phyloP scores from a whole-genome alignment of 305 asterid species.

The Plantago coronopus region DNA sequence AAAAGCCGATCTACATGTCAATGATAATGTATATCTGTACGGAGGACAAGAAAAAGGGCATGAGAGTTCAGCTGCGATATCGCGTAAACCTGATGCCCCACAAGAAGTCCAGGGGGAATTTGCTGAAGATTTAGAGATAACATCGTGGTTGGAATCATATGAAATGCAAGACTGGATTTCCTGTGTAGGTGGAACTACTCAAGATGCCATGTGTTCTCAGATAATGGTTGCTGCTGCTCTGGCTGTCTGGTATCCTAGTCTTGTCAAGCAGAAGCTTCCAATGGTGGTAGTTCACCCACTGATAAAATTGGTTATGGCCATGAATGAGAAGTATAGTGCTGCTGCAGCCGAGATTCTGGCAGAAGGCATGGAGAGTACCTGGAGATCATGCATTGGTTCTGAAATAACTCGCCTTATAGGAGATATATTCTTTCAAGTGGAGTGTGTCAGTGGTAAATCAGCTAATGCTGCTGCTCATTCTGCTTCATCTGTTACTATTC shows the following conservation, averaged over 20 bases:
- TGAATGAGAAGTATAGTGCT: slow-evolving; percentile 78
- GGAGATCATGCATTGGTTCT: slow-evolving; percentile 71
- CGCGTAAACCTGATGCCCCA: slow-evolving; percentile 30
- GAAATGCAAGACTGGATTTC: slow-evolving; percentile 91
- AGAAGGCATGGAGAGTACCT: slow-evolving; percentile 97
- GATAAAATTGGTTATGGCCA: slow-evolving; percentile 81
- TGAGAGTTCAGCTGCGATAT: slow-evolving; percentile 28
- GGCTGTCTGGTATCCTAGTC: slow-evolving; percentile 97
- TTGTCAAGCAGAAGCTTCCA: slow-evolving; percentile 65
- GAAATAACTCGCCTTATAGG: slow-evolving; percentile 77
- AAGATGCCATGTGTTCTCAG: slow-evolving; percentile 97
- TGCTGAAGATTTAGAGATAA: slow-evolving; percentile 57
- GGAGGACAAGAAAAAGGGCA: slow-evolving; percentile 37
- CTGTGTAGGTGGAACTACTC: slow-evolving; percentile 87
- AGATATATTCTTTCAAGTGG: slow-evolving; percentile 92
- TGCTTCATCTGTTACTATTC: slow-evolving; percentile 46
- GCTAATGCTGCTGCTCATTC: slow-evolving; percentile 36
- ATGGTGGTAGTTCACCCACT: slow-evolving; percentile 63
- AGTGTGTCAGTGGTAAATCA: slow-evolving; percentile 78
- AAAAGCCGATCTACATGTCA: slow-evolving; percentile 32
- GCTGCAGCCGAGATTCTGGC: slow-evolving; percentile 97
- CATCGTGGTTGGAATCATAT: slow-evolving; percentile 85
- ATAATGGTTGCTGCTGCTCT: slow-evolving; percentile 91
- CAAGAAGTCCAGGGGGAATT: slow-evolving; percentile 33
- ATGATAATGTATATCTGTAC: slow-evolving; percentile 27